phyloP scores from a whole-genome alignment of 2,329 filamentous ascomycete species.

The Monilinia fructigena region DNA sequence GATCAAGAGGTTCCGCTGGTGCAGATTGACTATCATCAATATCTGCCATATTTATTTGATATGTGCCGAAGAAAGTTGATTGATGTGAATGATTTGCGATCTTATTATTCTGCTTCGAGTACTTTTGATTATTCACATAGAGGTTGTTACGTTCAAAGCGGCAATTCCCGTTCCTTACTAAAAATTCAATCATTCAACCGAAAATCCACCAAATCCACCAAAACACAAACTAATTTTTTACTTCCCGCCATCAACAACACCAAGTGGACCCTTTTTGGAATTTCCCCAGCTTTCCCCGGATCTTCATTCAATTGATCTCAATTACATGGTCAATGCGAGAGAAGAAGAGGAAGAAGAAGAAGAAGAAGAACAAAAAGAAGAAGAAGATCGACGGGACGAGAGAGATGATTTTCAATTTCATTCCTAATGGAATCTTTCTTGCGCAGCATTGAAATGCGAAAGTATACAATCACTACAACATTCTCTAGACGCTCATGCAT shows the following conservation, averaged over 20 bases:
- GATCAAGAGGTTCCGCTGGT: slow-evolving; percentile 86
- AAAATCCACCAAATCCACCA: slow-evolving; percentile 2
- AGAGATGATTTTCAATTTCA: neutral
- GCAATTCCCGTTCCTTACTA: slow-evolving; percentile 9
- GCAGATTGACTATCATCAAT: slow-evolving; percentile 66
- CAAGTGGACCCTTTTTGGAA: slow-evolving; percentile 11
- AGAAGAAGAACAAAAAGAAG: neutral
- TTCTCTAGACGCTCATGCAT: neutral
- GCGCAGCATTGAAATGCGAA: slow-evolving; percentile 13
- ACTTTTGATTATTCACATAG: neutral
- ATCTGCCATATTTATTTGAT: slow-evolving; percentile 71
- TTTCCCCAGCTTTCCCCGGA: slow-evolving; percentile 19
- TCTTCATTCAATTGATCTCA: neutral
- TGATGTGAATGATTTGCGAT: slow-evolving; percentile 8
- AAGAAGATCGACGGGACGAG: neutral
- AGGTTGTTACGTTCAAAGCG: neutral
- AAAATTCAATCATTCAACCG: slow-evolving; percentile 11
- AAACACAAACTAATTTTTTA: slow-evolving; percentile 10
- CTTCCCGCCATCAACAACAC: slow-evolving; percentile 18
- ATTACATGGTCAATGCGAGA: slow-evolving; percentile 19
- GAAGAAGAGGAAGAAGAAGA: no score
- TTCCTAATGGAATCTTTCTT: slow-evolving; percentile 2
- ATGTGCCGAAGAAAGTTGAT: slow-evolving; percentile 20
- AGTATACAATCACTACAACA: slow-evolving; percentile 3
- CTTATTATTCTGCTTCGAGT: slow-evolving; percentile 17